These are phyloP conservation scores for Alternaria incomplexa DNA, from an alignment of 2,329 filamentous ascomycete species.

Conservation along the genomic window DNA sequence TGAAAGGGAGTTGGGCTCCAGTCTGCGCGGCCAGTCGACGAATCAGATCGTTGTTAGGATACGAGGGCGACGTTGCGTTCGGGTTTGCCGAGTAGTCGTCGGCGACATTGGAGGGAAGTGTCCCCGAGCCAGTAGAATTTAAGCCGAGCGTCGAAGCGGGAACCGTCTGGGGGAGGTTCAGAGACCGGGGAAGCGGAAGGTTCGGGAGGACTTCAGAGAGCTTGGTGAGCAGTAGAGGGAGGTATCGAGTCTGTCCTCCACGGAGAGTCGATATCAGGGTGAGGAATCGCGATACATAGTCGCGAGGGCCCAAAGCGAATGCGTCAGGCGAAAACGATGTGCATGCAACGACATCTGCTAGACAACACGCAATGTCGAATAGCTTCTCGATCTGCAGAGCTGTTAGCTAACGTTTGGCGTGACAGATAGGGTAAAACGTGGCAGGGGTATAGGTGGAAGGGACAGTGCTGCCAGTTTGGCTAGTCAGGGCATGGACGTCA, in stretches of 20 bases:
- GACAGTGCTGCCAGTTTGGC: slow-evolving; percentile 19
- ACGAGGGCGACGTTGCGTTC: slow-evolving; percentile 35
- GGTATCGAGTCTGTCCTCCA: slow-evolving; percentile 76
- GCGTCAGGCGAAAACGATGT: slow-evolving; percentile 60
- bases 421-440: slow-evolving; percentile 22
- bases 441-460: slow-evolving; percentile 19
- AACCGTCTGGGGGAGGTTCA: slow-evolving; percentile 39
- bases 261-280: slow-evolving; percentile 72
- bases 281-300: slow-evolving; percentile 73
- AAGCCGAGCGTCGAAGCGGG: slow-evolving; percentile 37
- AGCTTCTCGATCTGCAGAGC: slow-evolving; percentile 73
- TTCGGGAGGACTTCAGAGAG: slow-evolving; percentile 72
- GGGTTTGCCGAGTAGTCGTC: slow-evolving; percentile 38
- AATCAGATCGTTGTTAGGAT: slow-evolving; percentile 43
- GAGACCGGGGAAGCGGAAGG: slow-evolving; percentile 44
- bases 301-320: slow-evolving; percentile 67
- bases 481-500: slow-evolving; percentile 30
- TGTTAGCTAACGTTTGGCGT: slow-evolving; percentile 32
- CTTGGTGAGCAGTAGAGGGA: slow-evolving; percentile 78
- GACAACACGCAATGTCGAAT: slow-evolving; percentile 74
- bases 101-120: slow-evolving; percentile 38
- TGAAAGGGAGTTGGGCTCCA: slow-evolving; percentile 44
- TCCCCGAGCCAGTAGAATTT: slow-evolving; percentile 27
- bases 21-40: slow-evolving; percentile 45
- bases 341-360: slow-evolving; percentile 74